Base-by-base conservation (phyloP, 768 basidiomycete genomes). In the Tylopilus vinaceipallidus region DNA sequence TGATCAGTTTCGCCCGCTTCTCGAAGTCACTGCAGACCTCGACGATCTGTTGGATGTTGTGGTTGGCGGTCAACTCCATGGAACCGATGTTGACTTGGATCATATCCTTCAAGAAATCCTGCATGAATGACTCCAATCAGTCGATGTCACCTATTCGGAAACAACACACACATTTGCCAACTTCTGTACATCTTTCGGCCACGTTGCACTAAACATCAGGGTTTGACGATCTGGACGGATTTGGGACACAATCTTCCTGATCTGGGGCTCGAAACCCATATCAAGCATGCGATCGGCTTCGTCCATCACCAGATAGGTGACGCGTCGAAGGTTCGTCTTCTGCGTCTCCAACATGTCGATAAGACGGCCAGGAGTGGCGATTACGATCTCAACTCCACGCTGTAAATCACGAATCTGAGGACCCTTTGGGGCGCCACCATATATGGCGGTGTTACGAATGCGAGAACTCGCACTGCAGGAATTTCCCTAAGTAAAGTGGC, bases 201-300 rank as follows among this genome's bases (percentile, higher is more conserved):
- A 99, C 7, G 97, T 99, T 12, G 97, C 97, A 46, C 93, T 97
- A 78, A 99, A 99, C 86, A 99, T 97, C 58, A 98, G 80, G 1
- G 97, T 99, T 67, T 99, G 97, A 62, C 97, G 83, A 75, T 99
- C 97, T 36, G 97, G 97, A 34, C 97, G 85, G 64, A 99, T 95
- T 71, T 99, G 97, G 59, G 86, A 77, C 58, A 98, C 91, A 57
- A 99, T 98, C 75, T 98, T 98, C 66, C 95, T 81, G 66, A 99
- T 98, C 70, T 99, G 97, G 45, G 97, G 97, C 74, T 99, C 97
- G 75, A 99, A 99, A 78, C 97, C 97, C 97, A 99, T 99, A 76
- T 99, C 97, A 56, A 99, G 81, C 97, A 99, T 99, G 64, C 97
- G 91, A 75, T 99, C 97, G 38, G 97, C 97, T 71, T 99, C 97